These are phyloP conservation scores for Pythium phragmiticola DNA, from an alignment of 352 stramenopile genomes.

Conservation along the genomic window DNA sequence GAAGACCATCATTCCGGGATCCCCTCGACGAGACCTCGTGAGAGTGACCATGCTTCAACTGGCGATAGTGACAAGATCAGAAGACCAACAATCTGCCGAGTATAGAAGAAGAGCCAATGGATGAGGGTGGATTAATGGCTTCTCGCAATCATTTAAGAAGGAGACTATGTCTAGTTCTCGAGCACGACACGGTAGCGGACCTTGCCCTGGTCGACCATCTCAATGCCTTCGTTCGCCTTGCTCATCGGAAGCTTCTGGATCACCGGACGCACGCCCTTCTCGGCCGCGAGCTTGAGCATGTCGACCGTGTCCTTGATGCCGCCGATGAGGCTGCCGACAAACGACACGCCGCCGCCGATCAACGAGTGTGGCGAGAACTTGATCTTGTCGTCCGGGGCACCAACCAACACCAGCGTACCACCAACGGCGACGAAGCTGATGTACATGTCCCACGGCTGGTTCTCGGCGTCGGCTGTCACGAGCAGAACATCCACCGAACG, in stretches of 20 bases:
- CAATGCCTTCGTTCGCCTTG: conserved; percentile 4
- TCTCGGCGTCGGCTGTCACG: conserved; percentile 32
- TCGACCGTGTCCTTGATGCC: conserved; percentile 4
- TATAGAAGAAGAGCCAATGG: not conserved
- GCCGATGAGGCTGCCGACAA: conserved; percentile 23
- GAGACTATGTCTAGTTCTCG: conserved; percentile 20
- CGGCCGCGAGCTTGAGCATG: conserved; percentile 2
- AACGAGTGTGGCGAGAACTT: conserved; percentile 16
- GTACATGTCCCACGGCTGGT: conserved; percentile 31
- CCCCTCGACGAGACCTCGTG: not conserved
- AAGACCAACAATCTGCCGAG: not conserved
- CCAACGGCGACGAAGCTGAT: conserved; percentile 20
- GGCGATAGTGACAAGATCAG: not conserved
- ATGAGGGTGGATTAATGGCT: no score
- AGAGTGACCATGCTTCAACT: conserved; percentile 3
- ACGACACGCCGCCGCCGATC: conserved; percentile 40
- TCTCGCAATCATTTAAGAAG: not conserved
- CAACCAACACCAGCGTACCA: conserved; percentile 31
- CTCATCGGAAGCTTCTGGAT: conserved; percentile 12
- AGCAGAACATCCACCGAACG: conserved; percentile 28
- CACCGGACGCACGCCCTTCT: not conserved
- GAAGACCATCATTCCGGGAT: conserved; percentile 19
- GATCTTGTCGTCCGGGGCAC: conserved; percentile 18
- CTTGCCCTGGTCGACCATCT: conserved; percentile 7
- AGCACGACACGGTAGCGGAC: conserved; percentile 27